Evolutionary conservation across 345 rosid species (phyloP).

Genomic region (Carallia pectinifolia): DNA sequence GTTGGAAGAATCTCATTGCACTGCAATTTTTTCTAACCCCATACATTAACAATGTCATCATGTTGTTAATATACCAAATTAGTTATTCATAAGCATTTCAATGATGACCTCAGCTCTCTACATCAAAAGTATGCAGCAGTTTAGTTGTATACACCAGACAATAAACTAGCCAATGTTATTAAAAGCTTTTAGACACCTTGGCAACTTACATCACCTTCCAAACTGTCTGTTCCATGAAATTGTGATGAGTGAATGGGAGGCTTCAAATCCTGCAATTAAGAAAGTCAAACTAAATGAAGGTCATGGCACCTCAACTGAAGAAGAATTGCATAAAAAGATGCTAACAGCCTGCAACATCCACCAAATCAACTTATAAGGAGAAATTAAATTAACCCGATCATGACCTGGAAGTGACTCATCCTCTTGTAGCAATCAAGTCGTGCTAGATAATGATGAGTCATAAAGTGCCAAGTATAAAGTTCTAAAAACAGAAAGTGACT

Average conservation of each 20-base stretch:
- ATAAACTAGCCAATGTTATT: neutral
- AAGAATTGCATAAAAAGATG: neutral
- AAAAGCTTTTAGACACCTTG: neutral
- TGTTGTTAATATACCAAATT: constrained; percentile 14
- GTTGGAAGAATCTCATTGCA: constrained; percentile 74
- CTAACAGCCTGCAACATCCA: constrained; percentile 6
- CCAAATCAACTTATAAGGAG: constrained; percentile 8
- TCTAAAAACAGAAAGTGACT: too few relatives aligned
- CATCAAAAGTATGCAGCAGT: neutral
- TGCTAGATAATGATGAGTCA: neutral
- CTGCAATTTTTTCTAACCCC: constrained; percentile 72
- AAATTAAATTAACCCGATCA: constrained; percentile 65
- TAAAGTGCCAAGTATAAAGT: constrained; percentile 5
- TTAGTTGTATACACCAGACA: neutral
- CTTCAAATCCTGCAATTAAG: constrained; percentile 67
- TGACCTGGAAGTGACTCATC: constrained; percentile 95
- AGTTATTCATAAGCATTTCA: neutral
- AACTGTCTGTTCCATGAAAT: constrained; percentile 78
- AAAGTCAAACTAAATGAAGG: constrained; percentile 7
- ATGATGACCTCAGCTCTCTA: constrained; percentile 6
- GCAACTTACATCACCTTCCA: constrained; percentile 67
- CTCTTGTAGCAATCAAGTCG: constrained; percentile 55
- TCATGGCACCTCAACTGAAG: neutral
- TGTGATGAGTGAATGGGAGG: constrained; percentile 92
- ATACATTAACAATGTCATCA: too few relatives aligned